Evolutionary conservation across 2,329 filamentous ascomycete species (phyloP), one percentile per base, ranked within the genome.

Genomic region (Trichophyton equinum): DNA sequence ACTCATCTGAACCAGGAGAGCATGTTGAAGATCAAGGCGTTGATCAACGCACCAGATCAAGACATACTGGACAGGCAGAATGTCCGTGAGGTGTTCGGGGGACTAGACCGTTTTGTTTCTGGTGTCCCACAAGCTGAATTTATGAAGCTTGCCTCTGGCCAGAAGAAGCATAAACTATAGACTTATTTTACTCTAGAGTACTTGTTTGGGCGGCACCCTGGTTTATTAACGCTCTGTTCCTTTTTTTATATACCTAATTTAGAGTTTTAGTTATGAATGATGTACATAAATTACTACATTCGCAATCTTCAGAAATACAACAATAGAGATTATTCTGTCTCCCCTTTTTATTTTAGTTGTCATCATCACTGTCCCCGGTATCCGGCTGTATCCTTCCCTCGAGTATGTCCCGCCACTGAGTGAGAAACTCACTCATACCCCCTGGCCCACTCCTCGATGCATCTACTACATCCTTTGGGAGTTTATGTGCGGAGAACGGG

Each of bases 141-240:
- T 71, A 77, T 81, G 69, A 91, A 88, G 79, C 77, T 97, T 71
- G 90, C 90, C 1, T 84, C 80, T 64, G 91, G 92, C 11, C 84
- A 94, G 80, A 97, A 96, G 83, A 89, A 86, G 72, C 94, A 99
- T 77, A 97, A 97, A 78, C 76, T 97, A 72, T 96, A 78, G 67
- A 47, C 57, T 22, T 13, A 53, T 53, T 13, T n/a, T 4, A 27
- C 11, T 22, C 22, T 53, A 33, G 30, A 36, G 9, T 4, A n/a
- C 3, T 15, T 8, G 8, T 51, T 30, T 51, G 46, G 46, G 46
- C 46, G 46, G 46, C 46, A 27, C 13, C 22, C 46, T 27, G 15
- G 7, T 9, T 11, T 22, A 13, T 22, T 27, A 40, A 2, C 6
- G 27, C 27, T 7, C 44, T 61, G 25, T 18, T 57, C 22, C 30